Evolutionary conservation across 441 rosid species (phyloP).

Genomic region (Bruguiera hainesii): DNA sequence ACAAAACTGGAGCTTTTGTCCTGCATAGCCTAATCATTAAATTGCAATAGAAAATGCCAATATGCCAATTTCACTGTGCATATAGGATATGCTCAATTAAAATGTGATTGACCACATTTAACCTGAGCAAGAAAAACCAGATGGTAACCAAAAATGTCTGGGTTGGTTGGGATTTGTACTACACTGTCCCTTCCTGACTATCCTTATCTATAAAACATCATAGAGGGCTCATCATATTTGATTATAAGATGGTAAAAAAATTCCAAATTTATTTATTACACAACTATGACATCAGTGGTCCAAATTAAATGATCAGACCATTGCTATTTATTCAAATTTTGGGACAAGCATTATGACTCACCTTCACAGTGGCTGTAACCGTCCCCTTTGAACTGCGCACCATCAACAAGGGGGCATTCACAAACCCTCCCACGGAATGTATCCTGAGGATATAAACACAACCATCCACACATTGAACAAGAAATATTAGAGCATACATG

Average conservation of each 20-base stretch:
- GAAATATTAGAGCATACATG: constrained; percentile 2
- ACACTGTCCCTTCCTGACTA: neutral
- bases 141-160: neutral
- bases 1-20: no score
- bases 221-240: neutral
- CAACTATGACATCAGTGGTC: neutral
- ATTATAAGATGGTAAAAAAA: neutral
- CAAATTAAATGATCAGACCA: neutral
- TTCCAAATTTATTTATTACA: neutral
- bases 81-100: neutral
- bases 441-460: constrained; percentile 47
- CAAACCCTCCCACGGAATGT: constrained; percentile 98
- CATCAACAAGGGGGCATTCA: constrained; percentile 89
- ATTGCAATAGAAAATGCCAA: neutral
- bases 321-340: neutral
- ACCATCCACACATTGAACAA: neutral
- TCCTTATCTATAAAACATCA: neutral
- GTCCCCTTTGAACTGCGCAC: constrained; percentile 95
- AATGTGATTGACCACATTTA: neutral
- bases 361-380: constrained; percentile 98
- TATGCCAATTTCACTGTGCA: neutral
- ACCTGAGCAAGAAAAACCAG: neutral
- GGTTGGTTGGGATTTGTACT: neutral
- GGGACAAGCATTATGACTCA: constrained; percentile 24
- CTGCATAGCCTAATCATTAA: no score